phyloP scores from a whole-genome alignment of 345 rosid genomes.

The Crucihimalaya himalaica region DNA sequence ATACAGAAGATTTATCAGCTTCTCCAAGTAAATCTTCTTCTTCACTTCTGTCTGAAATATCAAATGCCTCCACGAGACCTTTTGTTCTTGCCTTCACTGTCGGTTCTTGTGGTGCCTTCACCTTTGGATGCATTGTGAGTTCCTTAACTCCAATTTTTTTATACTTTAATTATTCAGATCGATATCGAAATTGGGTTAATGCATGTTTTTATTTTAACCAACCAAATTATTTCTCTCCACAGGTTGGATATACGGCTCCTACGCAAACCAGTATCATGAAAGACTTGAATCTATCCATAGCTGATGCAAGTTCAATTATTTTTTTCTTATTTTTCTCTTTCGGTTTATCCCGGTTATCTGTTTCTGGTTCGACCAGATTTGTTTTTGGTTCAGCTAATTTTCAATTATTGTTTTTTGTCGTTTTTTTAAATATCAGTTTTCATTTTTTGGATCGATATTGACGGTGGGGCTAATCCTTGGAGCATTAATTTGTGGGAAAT shows the following conservation, averaged over 20 bases:
- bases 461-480: slow-evolving; percentile 54
- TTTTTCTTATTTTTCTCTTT: background rate
- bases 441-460: slow-evolving; percentile 57
- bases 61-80: slow-evolving; percentile 33
- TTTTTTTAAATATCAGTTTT: slow-evolving; percentile 43
- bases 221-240: background rate
- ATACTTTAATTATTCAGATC: background rate
- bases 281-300: slow-evolving; percentile 38
- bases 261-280: slow-evolving; percentile 40
- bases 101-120: slow-evolving; percentile 34
- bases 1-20: background rate
- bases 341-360: slow-evolving; percentile 9
- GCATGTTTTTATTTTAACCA: background rate
- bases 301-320: slow-evolving; percentile 35
- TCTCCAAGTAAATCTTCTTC: background rate
- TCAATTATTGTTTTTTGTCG: background rate
- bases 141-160: background rate
- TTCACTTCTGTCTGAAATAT: slow-evolving; percentile 30
- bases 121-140: slow-evolving; percentile 40
- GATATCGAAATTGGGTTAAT: too few species aligned
- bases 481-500: slow-evolving; percentile 48
- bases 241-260: slow-evolving; percentile 42
- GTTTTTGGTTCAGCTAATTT: background rate
- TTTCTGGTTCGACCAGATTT: background rate
- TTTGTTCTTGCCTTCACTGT: slow-evolving; percentile 38